Evolutionary conservation across 2,329 filamentous ascomycete genomes (phyloP), one percentile per base, ranked within the genome.

Genomic region (Davidsoniella virescens): DNA sequence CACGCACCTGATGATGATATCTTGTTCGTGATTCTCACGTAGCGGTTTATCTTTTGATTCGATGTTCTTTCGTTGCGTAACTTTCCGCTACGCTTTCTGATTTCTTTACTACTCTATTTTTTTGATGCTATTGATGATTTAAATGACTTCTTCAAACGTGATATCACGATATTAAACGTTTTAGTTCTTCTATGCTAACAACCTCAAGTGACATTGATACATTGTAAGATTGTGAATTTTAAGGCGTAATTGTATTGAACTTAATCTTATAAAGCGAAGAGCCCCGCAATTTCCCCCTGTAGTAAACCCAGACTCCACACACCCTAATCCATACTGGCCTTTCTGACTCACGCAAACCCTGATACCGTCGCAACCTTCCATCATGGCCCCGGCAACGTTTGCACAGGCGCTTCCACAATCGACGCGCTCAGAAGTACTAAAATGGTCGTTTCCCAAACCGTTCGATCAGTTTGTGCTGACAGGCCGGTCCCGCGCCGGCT

Each of bases 401-500:
- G 67, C 69, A 26, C 66, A 62, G 0, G 67, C 68, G 1, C 61
- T 72, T 10, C 62, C 67, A 0, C 68, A 70, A 38, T 66, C 67
- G 1, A 52, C 62, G 3, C 63, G 65, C 7, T 71, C 68, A 18
- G 61, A 66, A n/a, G 58, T 70, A 17, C 61, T 72, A 0, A 66
- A 70, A 52, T 70, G 67, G 67, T 60, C 59, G 9, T 67, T 71
- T 52, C 68, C 69, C 5, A 64, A 62, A 29, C 69, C 68, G 0
- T 62, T 66, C 54, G 59, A 62, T 47, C 63, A 68, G 44, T 63
- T 63, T 50, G 61, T 67, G 3, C 61, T 72, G 8, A 70, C 68
- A 1, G 70, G 70, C 49, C 64, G 64, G 23, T 72, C 69, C 6
- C 66, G 69, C 12, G 70, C 70, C 5, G 69, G 69, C 12, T 72